These are phyloP conservation scores for Naganishia sp. DNA, from an alignment of 1,284 basidiomycete species.

Conservation along the genomic window DNA sequence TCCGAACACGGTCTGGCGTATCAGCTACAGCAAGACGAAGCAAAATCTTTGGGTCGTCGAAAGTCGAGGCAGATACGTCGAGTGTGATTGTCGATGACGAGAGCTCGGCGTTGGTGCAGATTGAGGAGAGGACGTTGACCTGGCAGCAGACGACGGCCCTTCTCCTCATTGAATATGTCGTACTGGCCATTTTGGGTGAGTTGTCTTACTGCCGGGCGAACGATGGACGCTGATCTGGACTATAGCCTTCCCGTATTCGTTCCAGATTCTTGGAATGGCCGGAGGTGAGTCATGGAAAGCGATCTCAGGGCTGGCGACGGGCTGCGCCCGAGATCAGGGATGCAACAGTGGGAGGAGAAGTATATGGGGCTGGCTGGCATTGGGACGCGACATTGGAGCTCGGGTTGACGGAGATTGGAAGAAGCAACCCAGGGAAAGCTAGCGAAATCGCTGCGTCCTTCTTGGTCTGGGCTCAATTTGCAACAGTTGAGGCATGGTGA, in stretches of 20 bases:
- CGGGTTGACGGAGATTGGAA: no score
- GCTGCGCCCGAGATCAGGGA: no score
- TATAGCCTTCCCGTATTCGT: constrained; percentile 54
- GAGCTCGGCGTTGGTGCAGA: constrained; percentile 34
- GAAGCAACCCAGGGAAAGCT: no score
- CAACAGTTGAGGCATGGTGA: no score
- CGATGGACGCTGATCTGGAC: neutral
- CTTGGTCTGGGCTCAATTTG: no score
- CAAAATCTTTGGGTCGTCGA: constrained; percentile 2
- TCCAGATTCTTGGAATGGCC: constrained; percentile 62
- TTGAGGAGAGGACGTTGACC: constrained; percentile 45
- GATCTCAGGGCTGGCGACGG: no score
- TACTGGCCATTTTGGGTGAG: constrained; percentile 46
- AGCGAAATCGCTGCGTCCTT: no score
- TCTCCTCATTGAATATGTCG: constrained; percentile 52
- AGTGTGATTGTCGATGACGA: constrained; percentile 27
- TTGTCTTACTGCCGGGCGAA: constrained; percentile 41
- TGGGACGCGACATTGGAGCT: no score
- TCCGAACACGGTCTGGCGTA: constrained; percentile 1
- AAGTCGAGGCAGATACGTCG: constrained; percentile 18
- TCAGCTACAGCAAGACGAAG: neutral
- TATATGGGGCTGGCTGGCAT: no score
- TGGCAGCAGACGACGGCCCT: constrained; percentile 51
- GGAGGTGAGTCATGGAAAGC: no score
- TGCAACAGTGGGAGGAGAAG: no score